Evolutionary conservation across 306 rosid species (phyloP).

Genomic region (Prunus davidiana): DNA sequence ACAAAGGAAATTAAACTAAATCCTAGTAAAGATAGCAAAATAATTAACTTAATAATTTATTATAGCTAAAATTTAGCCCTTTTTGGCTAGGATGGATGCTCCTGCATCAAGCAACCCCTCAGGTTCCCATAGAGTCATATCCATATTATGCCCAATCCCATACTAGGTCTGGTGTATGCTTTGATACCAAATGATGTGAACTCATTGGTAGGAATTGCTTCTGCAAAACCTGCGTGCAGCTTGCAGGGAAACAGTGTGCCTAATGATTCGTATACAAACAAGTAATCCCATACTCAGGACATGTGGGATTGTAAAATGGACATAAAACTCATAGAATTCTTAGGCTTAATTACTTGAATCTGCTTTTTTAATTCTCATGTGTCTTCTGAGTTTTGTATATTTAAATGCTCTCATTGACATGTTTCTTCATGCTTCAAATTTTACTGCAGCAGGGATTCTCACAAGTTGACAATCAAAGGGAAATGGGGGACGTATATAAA

Average conservation of each 20-base stretch:
- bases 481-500: conserved; percentile 36
- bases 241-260: background rate
- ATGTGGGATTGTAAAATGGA: background rate
- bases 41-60: too few relatives aligned
- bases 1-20: too few relatives aligned
- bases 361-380: background rate
- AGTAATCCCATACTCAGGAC: background rate
- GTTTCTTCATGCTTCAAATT: background rate
- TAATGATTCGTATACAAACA: background rate
- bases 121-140: background rate
- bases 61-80: too few relatives aligned
- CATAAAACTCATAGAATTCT: background rate
- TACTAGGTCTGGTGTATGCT: background rate
- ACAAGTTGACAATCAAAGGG: conserved; percentile 15
- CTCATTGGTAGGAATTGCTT: background rate
- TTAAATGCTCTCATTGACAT: background rate
- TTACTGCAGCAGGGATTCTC: conserved; percentile 7
- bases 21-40: too few relatives aligned
- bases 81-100: too few relatives aligned
- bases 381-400: background rate
- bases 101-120: background rate
- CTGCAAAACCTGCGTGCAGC: background rate
- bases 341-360: background rate
- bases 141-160: background rate
- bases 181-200: background rate